Base-by-base conservation (phyloP, 352 stramenopile genomes). In the Pythium aphanidermatum region DNA sequence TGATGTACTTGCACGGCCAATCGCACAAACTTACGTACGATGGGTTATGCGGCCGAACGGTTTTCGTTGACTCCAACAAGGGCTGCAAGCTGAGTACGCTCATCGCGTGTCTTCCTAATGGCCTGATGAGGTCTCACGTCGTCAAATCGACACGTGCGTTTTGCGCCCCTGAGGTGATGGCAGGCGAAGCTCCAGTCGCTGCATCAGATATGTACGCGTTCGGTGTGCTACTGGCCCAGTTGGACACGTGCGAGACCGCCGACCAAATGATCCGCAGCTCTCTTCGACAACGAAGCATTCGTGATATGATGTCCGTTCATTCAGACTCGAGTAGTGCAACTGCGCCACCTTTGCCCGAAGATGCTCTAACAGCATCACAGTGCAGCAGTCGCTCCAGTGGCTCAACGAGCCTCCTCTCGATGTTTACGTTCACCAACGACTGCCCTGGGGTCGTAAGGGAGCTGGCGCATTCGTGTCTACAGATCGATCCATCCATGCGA, bases 51-150 rank as follows among this genome's bases (percentile, higher is more conserved):
- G 75, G 72, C 2, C 66, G 55, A 37, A 88, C 63, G 11, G 73
- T 92, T 21, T 84, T 87, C 34, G 77, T 90, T 4, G 77, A 90
- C 42, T 68, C 62, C 8, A 52, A 51, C 2, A 87, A 87, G 38
- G 77, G 80, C 24, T 90, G 77, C 66, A 90, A 90, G 48, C 63
- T 88, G 24, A 89, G 83, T 45, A 83, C 77, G 14, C 50, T 92
- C 38, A 70, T 83, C 29, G 77, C 77, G n/a, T 74, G 70, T 24
- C 46, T 86, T 1, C 60, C 77, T 3, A 66, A 68, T 8, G 61
- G 73, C 4, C 26, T 63, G 38, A 43, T 59, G 13, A 54, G 55
- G 43, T 51, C 48, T 5, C 50, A 59, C 11, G 19, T 48, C 1
- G 39, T 38, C 20, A 51, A 55, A 21, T 46, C 48, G 0, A 59